Evolutionary conservation across 208 protist genomes (phyloP).

Genomic region (Trichomonas vaginalis): DNA sequence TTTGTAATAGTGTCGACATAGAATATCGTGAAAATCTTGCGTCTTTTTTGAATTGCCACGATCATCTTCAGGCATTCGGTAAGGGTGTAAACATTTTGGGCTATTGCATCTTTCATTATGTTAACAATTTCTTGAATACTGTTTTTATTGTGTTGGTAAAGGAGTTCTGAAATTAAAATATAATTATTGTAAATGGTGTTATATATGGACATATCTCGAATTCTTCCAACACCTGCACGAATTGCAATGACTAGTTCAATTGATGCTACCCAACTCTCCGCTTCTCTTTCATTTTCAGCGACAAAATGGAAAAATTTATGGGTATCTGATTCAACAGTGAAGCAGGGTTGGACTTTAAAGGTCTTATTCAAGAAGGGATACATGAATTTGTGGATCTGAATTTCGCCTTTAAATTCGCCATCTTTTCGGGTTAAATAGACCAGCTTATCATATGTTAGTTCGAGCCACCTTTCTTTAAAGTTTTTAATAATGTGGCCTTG

Average conservation of each 20-base stretch:
- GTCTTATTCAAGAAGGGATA: not conserved
- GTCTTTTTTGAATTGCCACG: not conserved
- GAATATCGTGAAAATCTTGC: not conserved
- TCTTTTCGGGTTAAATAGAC: not conserved
- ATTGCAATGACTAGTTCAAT: not conserved
- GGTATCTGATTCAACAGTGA: not conserved
- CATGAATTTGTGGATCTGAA: not conserved
- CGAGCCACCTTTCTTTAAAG: not conserved
- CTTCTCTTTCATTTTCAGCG: not conserved
- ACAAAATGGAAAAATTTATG: not conserved
- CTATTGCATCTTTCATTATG: not conserved
- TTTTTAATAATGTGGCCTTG: not conserved
- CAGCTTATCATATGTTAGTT: not conserved
- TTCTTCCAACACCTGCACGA: not conserved
- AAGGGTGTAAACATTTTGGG: not conserved
- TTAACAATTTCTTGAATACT: not conserved
- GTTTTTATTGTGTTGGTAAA: not conserved
- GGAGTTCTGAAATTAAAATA: not conserved
- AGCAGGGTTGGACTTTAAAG: not conserved
- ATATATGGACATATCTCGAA: not conserved
- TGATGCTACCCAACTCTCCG: not conserved
- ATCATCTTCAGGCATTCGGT: not conserved
- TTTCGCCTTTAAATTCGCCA: not conserved
- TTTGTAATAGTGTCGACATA: not conserved
- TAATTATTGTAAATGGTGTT: not conserved